phyloP scores from a whole-genome alignment of 176 grass and related monocot species.

The Hordeum marinum region DNA sequence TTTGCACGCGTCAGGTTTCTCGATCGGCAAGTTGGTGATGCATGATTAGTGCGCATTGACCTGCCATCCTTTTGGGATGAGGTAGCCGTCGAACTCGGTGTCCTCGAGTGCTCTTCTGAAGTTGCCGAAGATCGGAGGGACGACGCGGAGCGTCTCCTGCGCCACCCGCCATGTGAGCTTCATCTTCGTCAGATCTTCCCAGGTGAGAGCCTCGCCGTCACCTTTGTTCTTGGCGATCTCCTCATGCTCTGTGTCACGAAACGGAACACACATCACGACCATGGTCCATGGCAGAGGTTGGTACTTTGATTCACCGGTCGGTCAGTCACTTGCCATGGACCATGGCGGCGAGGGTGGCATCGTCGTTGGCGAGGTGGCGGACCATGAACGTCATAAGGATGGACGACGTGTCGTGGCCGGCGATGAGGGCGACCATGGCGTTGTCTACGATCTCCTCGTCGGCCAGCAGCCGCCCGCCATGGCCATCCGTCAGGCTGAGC shows the following conservation, averaged over 20 bases:
- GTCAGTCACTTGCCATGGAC: not conserved
- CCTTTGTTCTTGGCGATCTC: slow-evolving; percentile 32
- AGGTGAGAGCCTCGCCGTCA: slow-evolving; percentile 23
- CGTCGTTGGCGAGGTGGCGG: slow-evolving; percentile 42
- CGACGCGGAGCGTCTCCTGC: slow-evolving; percentile 35
- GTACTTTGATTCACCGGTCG: too few species aligned
- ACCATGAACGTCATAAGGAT: slow-evolving; percentile 53
- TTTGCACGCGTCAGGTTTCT: not conserved
- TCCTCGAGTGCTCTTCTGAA: slow-evolving; percentile 38
- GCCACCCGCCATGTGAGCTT: slow-evolving; percentile 41
- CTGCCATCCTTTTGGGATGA: slow-evolving; percentile 46
- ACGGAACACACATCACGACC: too few species aligned
- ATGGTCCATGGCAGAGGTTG: too few species aligned
- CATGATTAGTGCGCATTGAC: too few species aligned
- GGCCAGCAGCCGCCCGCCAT: not conserved
- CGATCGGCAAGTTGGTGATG: too few species aligned
- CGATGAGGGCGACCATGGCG: slow-evolving; percentile 20
- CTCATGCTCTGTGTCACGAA: slow-evolving; percentile 19
- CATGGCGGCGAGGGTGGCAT: slow-evolving; percentile 24
- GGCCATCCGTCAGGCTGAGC: not conserved
- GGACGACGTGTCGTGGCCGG: slow-evolving; percentile 47
- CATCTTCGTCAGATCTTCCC: slow-evolving; percentile 41
- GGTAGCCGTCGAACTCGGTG: slow-evolving; percentile 40
- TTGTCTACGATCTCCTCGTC: slow-evolving; percentile 53
- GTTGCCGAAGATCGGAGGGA: slow-evolving; percentile 42